phyloP scores from a whole-genome alignment of 768 basidiomycete genomes.

The Leucocoprinus leucothites region DNA sequence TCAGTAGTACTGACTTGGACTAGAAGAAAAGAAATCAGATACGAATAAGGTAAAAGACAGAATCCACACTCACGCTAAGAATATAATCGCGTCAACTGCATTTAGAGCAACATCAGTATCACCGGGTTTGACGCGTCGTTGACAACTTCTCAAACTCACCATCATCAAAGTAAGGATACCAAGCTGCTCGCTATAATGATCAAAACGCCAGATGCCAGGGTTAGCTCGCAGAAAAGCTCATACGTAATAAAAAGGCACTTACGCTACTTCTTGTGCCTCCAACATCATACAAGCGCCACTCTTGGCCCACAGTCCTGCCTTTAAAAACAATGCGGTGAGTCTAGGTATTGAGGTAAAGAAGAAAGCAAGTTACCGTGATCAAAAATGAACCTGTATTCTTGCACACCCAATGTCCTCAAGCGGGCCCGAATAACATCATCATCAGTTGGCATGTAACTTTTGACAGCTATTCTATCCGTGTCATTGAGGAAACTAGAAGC shows the following conservation, averaged over 20 bases:
- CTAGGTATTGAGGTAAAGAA: background rate
- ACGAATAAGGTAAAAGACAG: slow-evolving; percentile 2
- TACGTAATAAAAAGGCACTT: slow-evolving; percentile 21
- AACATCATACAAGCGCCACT: slow-evolving; percentile 83
- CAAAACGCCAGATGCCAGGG: slow-evolving; percentile 1
- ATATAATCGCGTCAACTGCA: slow-evolving; percentile 76
- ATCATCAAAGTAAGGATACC: slow-evolving; percentile 83
- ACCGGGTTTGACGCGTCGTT: background rate
- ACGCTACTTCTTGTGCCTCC: slow-evolving; percentile 72
- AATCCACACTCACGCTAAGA: slow-evolving; percentile 53
- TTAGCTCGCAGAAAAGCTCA: background rate
- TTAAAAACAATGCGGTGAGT: background rate
- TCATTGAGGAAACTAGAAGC: slow-evolving; percentile 63
- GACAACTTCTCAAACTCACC: slow-evolving; percentile 28
- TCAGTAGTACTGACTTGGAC: slow-evolving; percentile 36
- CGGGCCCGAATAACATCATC: slow-evolving; percentile 79
- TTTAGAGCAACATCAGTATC: background rate
- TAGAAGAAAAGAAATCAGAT: slow-evolving; percentile 16
- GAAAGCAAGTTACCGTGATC: slow-evolving; percentile 49
- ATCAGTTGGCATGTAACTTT: slow-evolving; percentile 67
- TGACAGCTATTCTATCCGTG: slow-evolving; percentile 57
- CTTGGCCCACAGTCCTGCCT: slow-evolving; percentile 61
- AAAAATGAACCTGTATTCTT: slow-evolving; percentile 68
- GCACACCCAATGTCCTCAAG: slow-evolving; percentile 72
- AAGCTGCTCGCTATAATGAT: slow-evolving; percentile 55